Base-by-base conservation (phyloP, 1,139 yeast species). In the Zygosaccharomyces sapae region DNA sequence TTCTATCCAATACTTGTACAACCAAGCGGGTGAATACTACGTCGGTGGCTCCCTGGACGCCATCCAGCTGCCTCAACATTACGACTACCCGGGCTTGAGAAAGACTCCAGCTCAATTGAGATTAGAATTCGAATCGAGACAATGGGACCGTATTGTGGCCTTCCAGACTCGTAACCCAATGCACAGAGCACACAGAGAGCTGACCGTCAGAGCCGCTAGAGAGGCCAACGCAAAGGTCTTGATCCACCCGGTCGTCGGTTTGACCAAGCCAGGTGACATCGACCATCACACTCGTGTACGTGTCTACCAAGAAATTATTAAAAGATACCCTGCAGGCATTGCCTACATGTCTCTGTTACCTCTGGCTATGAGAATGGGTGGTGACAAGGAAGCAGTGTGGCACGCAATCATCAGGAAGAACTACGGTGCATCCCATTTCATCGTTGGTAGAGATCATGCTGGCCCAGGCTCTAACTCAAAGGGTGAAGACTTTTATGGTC, bases 351-450 rank as follows among this genome's bases (percentile, higher is more conserved):
- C 97, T 9, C 74, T 90, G 56, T 75, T 90, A 63, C 97, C 97
- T 13, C 76, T 90, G 61, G 97, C 97, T 43, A 90, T 90, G 97
- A 83, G 97, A 76, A 90, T 90, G 97, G 97, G 95, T 53, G 97
- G 97, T 69, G 97, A 92, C 69, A 83, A 96, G 69, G 97, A 90
- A 73, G 97, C 97, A 30, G 85, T 90, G 46, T 90, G 97, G 97
- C 97, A 90, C 68, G 96, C 97, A 22, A 85, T 90, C 65, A 90
- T 90, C 66, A 85, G 97, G 72, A 87, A 89, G 76, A 90, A 90
- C 72, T 89, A 85, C 67, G 97, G 97, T 67, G 96, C 95, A 47
- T 86, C 96, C 48, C 97, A 90, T 69, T 90, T 90, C 71, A 92
- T 92, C 63, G 96, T 90, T 47, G 97, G 98, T 53, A 83, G 98